Conservation (phyloP, 2,329 filamentous ascomycete species). For the Stemphylium beticola region DNA sequence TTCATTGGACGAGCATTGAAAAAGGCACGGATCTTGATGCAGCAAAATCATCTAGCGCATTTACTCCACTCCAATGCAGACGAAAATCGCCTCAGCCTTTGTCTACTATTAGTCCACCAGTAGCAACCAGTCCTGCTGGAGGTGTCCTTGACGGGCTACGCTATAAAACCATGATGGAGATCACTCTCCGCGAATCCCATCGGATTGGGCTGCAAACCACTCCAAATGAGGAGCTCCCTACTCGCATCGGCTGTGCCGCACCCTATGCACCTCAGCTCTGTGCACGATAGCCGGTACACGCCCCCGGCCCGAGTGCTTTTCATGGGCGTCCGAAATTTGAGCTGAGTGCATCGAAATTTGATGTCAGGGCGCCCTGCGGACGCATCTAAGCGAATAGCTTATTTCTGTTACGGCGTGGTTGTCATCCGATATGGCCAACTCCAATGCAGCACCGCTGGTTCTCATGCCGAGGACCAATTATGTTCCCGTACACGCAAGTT, state of each 20-base stretch:
- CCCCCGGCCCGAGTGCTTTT: background rate
- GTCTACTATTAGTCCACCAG: conserved; percentile 6
- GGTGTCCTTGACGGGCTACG: background rate
- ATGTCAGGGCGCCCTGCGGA: conserved; percentile 1
- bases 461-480: background rate
- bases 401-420: background rate
- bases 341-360: background rate
- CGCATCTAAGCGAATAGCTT: background rate
- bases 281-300: background rate
- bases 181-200: background rate
- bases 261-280: background rate
- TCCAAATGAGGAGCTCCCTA: background rate
- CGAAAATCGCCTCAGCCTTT: conserved; percentile 7
- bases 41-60: conserved; percentile 22
- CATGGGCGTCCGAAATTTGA: background rate
- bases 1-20: conserved; percentile 29
- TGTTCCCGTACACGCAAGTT: background rate
- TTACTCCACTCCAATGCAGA: conserved; percentile 16
- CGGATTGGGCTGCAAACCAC: background rate
- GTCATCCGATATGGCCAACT: background rate
- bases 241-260: background rate
- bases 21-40: conserved; percentile 27
- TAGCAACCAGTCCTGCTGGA: conserved; percentile 8
- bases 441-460: background rate
- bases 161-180: conserved; percentile 1